These are phyloP conservation scores for Cercospora sp. DNA, from an alignment of 2,329 filamentous ascomycete species.

Conservation along the genomic window DNA sequence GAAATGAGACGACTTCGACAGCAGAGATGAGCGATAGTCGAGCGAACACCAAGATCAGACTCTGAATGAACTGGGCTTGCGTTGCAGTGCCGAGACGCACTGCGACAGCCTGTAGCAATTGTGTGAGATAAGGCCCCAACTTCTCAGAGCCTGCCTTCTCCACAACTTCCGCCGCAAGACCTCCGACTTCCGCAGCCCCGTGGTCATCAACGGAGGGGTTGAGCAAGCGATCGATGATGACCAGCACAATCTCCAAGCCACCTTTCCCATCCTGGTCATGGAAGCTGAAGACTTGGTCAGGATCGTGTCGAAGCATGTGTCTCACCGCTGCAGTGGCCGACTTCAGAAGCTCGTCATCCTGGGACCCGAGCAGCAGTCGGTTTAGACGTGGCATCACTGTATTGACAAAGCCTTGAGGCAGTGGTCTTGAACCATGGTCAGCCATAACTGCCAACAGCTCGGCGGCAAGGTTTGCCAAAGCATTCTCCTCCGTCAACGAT, in stretches of 20 bases:
- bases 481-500: conserved; percentile 78
- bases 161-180: conserved; percentile 88
- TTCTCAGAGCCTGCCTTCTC: conserved; percentile 92
- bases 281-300: conserved; percentile 86
- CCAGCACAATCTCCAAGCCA: conserved; percentile 82
- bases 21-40: conserved; percentile 82
- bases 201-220: conserved; percentile 85
- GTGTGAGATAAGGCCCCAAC: conserved; percentile 83
- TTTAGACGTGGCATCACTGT: conserved; percentile 85
- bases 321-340: conserved; percentile 84
- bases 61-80: conserved; percentile 89
- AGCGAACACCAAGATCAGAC: conserved; percentile 91
- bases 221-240: conserved; percentile 89
- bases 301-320: conserved; percentile 85
- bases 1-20: conserved; percentile 86
- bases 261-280: conserved; percentile 75
- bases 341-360: conserved; percentile 85
- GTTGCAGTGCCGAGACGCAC: conserved; percentile 78
- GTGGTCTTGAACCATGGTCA: conserved; percentile 78
- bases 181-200: conserved; percentile 92
- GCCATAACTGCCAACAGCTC: conserved; percentile 80
- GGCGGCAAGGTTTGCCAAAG: conserved; percentile 80
- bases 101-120: conserved; percentile 86
- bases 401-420: conserved; percentile 82
- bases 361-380: conserved; percentile 75